Conservation (phyloP, 2,329 filamentous ascomycete genomes). For the Aspergillus jensenii region DNA sequence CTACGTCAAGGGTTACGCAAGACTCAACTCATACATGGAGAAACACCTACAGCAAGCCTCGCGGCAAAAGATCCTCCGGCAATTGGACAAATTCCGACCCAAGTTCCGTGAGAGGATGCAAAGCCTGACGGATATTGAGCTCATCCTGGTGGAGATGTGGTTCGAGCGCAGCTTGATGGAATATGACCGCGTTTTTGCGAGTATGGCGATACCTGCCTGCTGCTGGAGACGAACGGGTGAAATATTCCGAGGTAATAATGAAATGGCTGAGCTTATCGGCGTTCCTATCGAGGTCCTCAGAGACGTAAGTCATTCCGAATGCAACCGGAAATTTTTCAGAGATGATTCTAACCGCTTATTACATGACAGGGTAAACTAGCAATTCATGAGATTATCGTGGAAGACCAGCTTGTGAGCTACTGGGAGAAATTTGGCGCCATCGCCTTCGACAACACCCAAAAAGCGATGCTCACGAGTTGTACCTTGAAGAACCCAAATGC, state of each 20-base stretch:
- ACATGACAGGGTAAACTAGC: slow-evolving; percentile 77
- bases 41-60: slow-evolving; percentile 77
- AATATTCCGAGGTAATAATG: slow-evolving; percentile 95
- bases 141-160: slow-evolving; percentile 98
- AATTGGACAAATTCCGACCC: slow-evolving; percentile 88
- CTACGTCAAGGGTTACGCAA: slow-evolving; percentile 93
- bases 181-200: slow-evolving; percentile 96
- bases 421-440: slow-evolving; percentile 99
- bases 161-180: slow-evolving; percentile 96
- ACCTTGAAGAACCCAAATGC: slow-evolving; percentile 80
- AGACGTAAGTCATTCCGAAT: slow-evolving; percentile 65
- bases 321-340: not conserved
- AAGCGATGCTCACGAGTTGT: slow-evolving; percentile 92
- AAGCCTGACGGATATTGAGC: slow-evolving; percentile 85
- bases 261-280: slow-evolving; percentile 96
- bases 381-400: slow-evolving; percentile 91
- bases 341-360: slow-evolving; percentile 4
- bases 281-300: slow-evolving; percentile 86
- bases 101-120: slow-evolving; percentile 97
- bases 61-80: slow-evolving; percentile 86
- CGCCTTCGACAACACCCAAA: slow-evolving; percentile 90
- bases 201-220: slow-evolving; percentile 97
- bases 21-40: slow-evolving; percentile 88
- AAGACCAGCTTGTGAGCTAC: slow-evolving; percentile 92
- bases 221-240: slow-evolving; percentile 96